Base-by-base conservation (phyloP, 2,329 filamentous ascomycete genomes). In the Phaeosphaeria sp. region DNA sequence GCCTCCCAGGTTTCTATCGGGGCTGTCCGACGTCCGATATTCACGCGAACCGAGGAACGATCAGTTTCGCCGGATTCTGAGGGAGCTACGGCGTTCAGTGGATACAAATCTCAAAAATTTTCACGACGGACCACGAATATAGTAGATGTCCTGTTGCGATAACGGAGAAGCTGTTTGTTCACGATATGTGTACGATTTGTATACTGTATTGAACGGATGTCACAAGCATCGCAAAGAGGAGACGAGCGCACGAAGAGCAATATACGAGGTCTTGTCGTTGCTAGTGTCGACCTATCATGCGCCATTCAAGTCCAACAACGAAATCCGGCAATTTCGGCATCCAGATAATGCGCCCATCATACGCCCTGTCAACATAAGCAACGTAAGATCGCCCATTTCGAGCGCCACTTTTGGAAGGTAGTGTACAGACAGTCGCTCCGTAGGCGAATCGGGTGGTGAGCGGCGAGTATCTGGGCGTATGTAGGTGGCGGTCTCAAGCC, bases 391-490 rank as follows among this genome's bases (percentile, higher is more conserved):
- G 48, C 59, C 60, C 33, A 49, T 27, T 51, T n/a, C 15, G 10
- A 22, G 39, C n/a, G 43, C 58, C 62, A 42, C 36, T 58, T 70
- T 27, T n/a, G 69, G 69, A 57, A 72, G 68, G 69, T 71, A 54
- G 54, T 67, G 47, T 59, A 58, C 54, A 62, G 52, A 46, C 54
- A 53, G 49, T 59, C 52, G 36, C n/a, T 39, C 36, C 36, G 15
- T n/a, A 39, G 15, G 36, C 36, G 15, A 39, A 39, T 39, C 36
- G 36, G 36, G 36, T 39, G 36, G 36, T 39, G 36, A 39, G 36
- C 36, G 36, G 36, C 36, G 36, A 39, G 36, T 39, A 17, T 17
- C 36, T 39, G 36, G 36, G 17, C 36, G 15, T 39, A 39, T 39
- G 36, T 39, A 39, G 21, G 59, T 65, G 63, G 68, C 63, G 61